Evolutionary conservation across 352 stramenopile species (phyloP), one percentile per base, ranked within the genome.

Genomic region (Phytophthora pisi): DNA sequence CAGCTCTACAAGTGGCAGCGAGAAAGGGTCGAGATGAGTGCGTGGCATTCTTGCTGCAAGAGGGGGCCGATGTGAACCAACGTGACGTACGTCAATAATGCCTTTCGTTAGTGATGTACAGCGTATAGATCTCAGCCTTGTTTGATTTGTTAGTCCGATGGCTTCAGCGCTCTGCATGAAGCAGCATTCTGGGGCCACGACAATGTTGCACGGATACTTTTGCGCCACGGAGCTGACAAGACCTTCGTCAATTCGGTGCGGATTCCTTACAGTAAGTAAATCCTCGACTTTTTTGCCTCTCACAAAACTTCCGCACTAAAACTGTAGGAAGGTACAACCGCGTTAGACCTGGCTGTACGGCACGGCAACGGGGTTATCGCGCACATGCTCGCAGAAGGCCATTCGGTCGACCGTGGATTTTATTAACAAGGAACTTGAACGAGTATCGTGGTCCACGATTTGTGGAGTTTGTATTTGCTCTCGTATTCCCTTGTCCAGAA

Each of bases 131-230:
- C 13, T 42, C 34, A 13, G 5, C 13, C 31, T 42, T 42, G 13
- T 40, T 42, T 42, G 13, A n/a, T 16, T 42, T 4, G 36, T 52
- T 52, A 92, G 84, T 85, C 78, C 1, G 84, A 92, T 51, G 84
- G 82, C 56, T 90, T 90, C 56, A 90, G 77, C 46, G 76, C 84
- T 26, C 65, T 92, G 10, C 84, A 92, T 23, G 84, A 92, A 64
- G 82, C 82, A 11, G 82, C 84, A n/a, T 84, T 92, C 28, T 70
- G 60, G 3, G 84, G 84, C 7, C 64, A 86, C 62, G 77, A 90
- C 58, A 78, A 92, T 46, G 78, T 92, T 26, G 82, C 77, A 43
- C 72, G 84, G 4, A 64, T 90, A 9, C 64, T 92, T 24, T 64
- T 92, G 46, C 72, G 75, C 15, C 68, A 66, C 47, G 80, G 77